Percentiles rank a stretch among this genome's conserved stretches.
phyloP scores from a whole-genome alignment of 23 red algal species.

The Agarophyton chilense region DNA sequence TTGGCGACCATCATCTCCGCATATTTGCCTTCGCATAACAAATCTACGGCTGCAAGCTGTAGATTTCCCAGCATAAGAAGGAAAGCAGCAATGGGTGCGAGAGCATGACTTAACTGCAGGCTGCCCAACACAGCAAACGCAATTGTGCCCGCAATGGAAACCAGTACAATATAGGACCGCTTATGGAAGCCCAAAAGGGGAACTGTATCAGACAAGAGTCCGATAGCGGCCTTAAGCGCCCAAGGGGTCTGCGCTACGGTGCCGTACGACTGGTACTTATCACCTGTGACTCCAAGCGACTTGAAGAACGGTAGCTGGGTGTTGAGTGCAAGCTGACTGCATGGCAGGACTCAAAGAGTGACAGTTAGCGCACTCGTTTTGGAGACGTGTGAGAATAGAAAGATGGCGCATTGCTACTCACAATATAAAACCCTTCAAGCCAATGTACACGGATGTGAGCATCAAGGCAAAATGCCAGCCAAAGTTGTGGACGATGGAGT shows the following conservation, averaged over 20 bases:
- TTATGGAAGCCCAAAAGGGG: conserved; percentile 73
- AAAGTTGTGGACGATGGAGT: conserved; percentile 50
- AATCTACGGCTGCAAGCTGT: conserved; percentile 67
- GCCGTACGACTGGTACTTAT: conserved; percentile 68
- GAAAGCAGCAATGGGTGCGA: conserved; percentile 61
- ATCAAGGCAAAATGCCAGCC: conserved; percentile 63
- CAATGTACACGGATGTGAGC: conserved; percentile 63
- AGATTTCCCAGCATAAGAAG: conserved; percentile 58
- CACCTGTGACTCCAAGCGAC: conserved; percentile 67
- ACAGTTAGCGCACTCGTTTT: background rate
- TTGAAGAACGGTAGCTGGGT: conserved; percentile 73
- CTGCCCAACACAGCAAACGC: conserved; percentile 35
- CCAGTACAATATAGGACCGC: conserved; percentile 67
- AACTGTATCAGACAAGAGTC: conserved; percentile 60
- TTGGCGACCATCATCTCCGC: conserved; percentile 68
- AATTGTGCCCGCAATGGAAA: conserved; percentile 42
- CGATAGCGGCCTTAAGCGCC: conserved; percentile 75
- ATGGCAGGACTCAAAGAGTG: background rate
- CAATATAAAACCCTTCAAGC: conserved; percentile 65
- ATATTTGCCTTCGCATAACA: conserved; percentile 77
- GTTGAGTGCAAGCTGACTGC: conserved; percentile 46
- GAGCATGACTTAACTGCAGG: conserved; percentile 33
- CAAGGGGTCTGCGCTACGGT: conserved; percentile 69
- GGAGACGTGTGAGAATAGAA: background rate
- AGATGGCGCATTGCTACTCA: conserved; percentile 35